Evolutionary conservation across 192 early-diverging fungal species (phyloP).

Genomic region (Coemansia sp.): DNA sequence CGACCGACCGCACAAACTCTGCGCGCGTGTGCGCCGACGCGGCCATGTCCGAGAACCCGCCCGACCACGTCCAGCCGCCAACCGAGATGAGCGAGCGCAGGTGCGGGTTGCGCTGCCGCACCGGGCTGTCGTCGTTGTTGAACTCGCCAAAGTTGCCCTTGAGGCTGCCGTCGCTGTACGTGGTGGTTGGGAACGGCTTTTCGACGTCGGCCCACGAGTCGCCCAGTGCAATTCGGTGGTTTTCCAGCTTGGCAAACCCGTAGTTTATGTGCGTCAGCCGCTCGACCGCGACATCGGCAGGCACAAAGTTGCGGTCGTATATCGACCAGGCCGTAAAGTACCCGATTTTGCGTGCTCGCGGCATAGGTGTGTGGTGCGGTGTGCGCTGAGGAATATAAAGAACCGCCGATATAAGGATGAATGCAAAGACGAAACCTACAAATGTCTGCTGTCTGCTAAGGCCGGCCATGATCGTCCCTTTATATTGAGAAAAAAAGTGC

Average conservation of each 20-base stretch:
- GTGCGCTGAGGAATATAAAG: constrained; percentile 1
- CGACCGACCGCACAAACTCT: constrained; percentile 58
- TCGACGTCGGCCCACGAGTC: constrained; percentile 80
- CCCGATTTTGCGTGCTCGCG: constrained; percentile 42
- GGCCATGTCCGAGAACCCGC: constrained; percentile 64
- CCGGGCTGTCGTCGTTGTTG: constrained; percentile 53
- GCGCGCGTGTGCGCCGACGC: constrained; percentile 44
- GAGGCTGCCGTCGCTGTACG: constrained; percentile 56
- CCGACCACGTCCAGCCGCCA: constrained; percentile 77
- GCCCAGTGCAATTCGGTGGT: constrained; percentile 61
- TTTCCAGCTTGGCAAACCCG: constrained; percentile 68
- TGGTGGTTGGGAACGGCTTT: constrained; percentile 52
- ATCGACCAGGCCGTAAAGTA: constrained; percentile 62
- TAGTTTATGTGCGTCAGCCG: constrained; percentile 78
- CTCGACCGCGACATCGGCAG: constrained; percentile 58
- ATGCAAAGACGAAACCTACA: not conserved
- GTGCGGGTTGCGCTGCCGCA: constrained; percentile 57
- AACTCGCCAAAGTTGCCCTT: constrained; percentile 61
- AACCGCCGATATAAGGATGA: not conserved
- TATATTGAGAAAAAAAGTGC: no score
- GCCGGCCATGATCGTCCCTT: no score
- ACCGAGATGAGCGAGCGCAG: constrained; percentile 67
- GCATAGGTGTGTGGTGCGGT: constrained; percentile 5
- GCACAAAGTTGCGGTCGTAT: constrained; percentile 65
- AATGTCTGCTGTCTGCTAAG: no score